These are phyloP conservation scores for Xylaria flabelliformis DNA, from an alignment of 495 filamentous ascomycete genomes.

Conservation along the genomic window DNA sequence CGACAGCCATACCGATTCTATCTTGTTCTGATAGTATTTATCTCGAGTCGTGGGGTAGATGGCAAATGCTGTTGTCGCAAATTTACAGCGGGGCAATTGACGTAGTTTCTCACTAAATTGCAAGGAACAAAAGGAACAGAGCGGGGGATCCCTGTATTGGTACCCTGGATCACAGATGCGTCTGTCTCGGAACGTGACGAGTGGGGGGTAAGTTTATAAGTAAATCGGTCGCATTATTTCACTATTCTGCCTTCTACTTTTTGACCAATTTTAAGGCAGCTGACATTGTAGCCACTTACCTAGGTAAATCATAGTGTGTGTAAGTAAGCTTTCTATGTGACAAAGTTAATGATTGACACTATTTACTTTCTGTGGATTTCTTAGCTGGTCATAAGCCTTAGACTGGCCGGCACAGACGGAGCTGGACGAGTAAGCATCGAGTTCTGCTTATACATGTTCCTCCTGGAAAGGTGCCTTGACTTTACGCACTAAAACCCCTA, in stretches of 20 bases:
- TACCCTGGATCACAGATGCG: conserved; percentile 1
- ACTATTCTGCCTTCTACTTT: not conserved
- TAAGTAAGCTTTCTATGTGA: too few species aligned
- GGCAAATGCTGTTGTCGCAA: not conserved
- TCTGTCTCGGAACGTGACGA: not conserved
- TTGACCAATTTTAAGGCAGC: not conserved
- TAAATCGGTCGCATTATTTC: not conserved
- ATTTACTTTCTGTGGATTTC: not conserved
- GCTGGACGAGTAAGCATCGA: conserved; percentile 2
- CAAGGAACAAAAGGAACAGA: not conserved
- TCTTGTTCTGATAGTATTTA: conserved; percentile 5
- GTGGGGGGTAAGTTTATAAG: not conserved
- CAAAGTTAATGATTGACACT: not conserved
- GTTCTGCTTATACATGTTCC: not conserved
- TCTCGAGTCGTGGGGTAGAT: not conserved
- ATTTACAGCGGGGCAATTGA: conserved; percentile 9
- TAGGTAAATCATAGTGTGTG: too few species aligned
- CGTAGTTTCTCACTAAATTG: conserved; percentile 15
- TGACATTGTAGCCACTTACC: not conserved
- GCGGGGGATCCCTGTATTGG: conserved; percentile 8
- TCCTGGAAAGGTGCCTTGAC: not conserved
- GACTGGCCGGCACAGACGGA: not conserved
- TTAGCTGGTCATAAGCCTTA: not conserved
- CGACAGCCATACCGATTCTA: not conserved
- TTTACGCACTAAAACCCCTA: not conserved